Base-by-base conservation (phyloP, 2,329 filamentous ascomycete species). In the Cladophialophora yegresii region DNA sequence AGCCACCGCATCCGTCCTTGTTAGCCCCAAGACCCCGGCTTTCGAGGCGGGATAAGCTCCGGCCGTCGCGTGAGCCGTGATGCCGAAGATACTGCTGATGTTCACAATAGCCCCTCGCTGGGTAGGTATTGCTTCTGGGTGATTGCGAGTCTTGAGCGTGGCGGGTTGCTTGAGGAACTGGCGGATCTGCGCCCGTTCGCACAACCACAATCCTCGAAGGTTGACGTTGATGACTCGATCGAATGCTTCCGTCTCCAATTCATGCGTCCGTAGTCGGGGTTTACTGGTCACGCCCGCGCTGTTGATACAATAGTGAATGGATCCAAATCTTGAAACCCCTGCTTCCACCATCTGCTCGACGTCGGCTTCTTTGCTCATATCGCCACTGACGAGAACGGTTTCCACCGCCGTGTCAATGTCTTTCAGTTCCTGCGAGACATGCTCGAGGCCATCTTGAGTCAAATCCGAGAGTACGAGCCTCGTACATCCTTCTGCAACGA, bases 111-210 rank as follows among this genome's bases (percentile, higher is more conserved):
- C 74, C 2, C 83, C 83, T 22, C 80, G 74, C 62, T 82, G 79
- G 1, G 72, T 68, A 0, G 74, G 73, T 10, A 72, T 71, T 82
- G 1, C 78, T 26, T 57, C 28, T 2, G 82, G 83, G 70, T 91
- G 88, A 76, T 89, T 88, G 62, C 79, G 83, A 76, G 90, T 89
- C 61, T 79, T 81, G 56, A 89, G 84, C 13, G 75, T n/a, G 55
- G 68, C 60, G 73, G 71, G 58, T 82, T 66, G 64, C 45, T 60
- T 66, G 28, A 66, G 43, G 12, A 66, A 72, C 55, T 73, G 72
- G 45, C 68, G 67, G 28, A 75, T 69, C 72, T 87, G 77, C 47
- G 83, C 84, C 57, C 78, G 77, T 69, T 86, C 82, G 66, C 84
- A 86, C 26, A 84, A 75, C 80, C 83, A 86, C 0, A 87, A 81